Conservation (phyloP, 495 filamentous ascomycete species). For the Entonaema liquescens region DNA sequence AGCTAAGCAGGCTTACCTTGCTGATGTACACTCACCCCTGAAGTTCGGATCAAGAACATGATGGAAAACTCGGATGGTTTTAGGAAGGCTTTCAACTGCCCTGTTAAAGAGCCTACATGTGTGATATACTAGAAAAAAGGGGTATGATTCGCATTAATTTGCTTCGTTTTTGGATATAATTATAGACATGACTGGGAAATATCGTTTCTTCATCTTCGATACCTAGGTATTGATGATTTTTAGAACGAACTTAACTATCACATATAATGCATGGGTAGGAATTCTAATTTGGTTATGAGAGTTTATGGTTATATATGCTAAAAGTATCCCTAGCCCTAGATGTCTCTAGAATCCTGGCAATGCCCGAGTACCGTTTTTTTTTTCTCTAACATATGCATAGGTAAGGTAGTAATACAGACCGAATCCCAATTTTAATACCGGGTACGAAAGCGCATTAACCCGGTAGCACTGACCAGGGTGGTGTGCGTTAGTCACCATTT, state of each 20-base stretch:
- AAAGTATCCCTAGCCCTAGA: no score
- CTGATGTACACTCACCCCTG: slow-evolving; percentile 62
- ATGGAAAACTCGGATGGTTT: slow-evolving; percentile 73
- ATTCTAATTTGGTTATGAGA: no score
- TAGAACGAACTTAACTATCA: no score
- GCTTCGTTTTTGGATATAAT: no score
- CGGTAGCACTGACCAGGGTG: background rate
- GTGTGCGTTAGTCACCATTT: background rate
- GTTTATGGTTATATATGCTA: no score
- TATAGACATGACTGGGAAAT: background rate
- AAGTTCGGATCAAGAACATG: slow-evolving; percentile 65
- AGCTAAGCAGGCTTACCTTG: background rate
- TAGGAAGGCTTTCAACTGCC: slow-evolving; percentile 69
- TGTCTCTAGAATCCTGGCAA: no score
- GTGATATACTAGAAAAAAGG: slow-evolving; percentile 56
- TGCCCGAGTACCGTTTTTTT: no score
- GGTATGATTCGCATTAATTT: background rate
- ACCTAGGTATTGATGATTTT: no score
- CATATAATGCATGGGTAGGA: no score
- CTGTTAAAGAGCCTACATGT: slow-evolving; percentile 67
- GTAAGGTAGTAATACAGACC: background rate
- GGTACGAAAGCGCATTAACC: background rate
- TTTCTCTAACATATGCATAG: no score
- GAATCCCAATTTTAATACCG: background rate
- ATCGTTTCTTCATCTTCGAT: no score